A percentile compares a stretch with the other conserved stretches of the same genome.
These are phyloP conservation scores for Diplodia corticola DNA, from an alignment of 2,329 filamentous ascomycete genomes.

Conservation along the genomic window DNA sequence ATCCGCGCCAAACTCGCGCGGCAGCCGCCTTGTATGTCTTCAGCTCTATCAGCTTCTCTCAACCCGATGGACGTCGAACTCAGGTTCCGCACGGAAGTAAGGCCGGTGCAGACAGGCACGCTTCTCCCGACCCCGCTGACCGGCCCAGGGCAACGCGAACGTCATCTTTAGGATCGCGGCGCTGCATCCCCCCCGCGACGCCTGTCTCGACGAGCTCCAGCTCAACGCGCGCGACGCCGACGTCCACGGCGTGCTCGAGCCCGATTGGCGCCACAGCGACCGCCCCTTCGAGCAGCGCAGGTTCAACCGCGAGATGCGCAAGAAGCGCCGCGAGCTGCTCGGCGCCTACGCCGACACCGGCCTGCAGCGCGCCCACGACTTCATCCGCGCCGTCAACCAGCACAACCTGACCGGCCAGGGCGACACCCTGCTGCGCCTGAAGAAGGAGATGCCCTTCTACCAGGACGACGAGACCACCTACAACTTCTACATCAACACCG, in stretches of 20 bases:
- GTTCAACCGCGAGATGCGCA: conserved; percentile 17
- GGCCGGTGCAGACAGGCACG: conserved; percentile 12
- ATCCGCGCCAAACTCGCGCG: conserved; percentile 19
- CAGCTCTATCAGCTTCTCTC: conserved; percentile 9
- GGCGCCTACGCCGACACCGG: background rate
- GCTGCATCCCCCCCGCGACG: background rate
- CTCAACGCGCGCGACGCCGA: background rate
- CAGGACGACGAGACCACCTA: conserved; percentile 21
- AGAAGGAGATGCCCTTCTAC: conserved; percentile 23
- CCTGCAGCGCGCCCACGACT: background rate
- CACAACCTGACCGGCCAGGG: conserved; percentile 17
- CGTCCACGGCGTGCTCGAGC: conserved; percentile 8
- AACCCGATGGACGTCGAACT: conserved; percentile 20
- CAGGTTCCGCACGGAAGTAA: conserved; percentile 22
- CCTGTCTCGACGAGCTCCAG: background rate
- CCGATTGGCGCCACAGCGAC: conserved; percentile 22
- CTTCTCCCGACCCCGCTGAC: background rate
- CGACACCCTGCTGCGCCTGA: conserved; percentile 22
- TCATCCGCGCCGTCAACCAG: conserved; percentile 6
- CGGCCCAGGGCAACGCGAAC: conserved; percentile 21
- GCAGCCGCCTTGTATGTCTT: conserved; percentile 20
- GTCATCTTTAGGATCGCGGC: conserved; percentile 21
- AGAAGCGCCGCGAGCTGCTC: conserved; percentile 5
- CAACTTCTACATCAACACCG: conserved; percentile 21
- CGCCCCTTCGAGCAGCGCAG: background rate